Conservation (phyloP, 805 yeast genomes). For the Ogataea pini region DNA sequence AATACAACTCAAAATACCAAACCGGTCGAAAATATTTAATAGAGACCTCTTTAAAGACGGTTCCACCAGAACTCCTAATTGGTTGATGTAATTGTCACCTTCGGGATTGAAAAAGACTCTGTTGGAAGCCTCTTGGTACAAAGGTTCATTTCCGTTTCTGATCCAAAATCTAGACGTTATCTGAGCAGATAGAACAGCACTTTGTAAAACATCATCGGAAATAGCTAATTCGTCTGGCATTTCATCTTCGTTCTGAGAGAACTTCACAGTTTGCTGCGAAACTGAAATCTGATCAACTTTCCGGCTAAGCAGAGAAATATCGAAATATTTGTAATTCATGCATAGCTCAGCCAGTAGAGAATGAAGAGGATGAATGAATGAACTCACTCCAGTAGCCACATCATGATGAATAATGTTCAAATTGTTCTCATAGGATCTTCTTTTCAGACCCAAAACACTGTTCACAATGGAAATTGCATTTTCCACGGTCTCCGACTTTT, state of each 20-base stretch:
- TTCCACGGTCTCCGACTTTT: constrained; percentile 24
- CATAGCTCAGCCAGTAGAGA: constrained; percentile 52
- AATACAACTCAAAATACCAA: constrained; percentile 47
- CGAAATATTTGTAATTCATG: constrained; percentile 36
- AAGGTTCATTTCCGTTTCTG: constrained; percentile 58
- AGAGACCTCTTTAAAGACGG: constrained; percentile 37
- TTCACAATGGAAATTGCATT: constrained; percentile 40
- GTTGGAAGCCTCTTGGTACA: constrained; percentile 24
- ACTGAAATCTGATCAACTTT: constrained; percentile 16
- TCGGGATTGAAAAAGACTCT: constrained; percentile 27
- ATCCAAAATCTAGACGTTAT: constrained; percentile 70
- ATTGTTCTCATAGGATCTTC: constrained; percentile 30
- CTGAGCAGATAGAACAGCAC: constrained; percentile 62
- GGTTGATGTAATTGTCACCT: constrained; percentile 49
- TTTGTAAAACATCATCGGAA: constrained; percentile 59
- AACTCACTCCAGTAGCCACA: constrained; percentile 48
- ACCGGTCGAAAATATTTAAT: constrained; percentile 50
- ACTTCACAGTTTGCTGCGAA: constrained; percentile 5
- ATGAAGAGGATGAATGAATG: constrained; percentile 62
- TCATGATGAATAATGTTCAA: constrained; percentile 33
- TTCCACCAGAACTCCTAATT: constrained; percentile 42
- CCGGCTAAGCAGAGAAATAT: constrained; percentile 17
- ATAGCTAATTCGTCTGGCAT: constrained; percentile 43
- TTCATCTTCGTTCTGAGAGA: constrained; percentile 13
- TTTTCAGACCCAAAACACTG: constrained; percentile 34